Conservation (phyloP, 345 rosid species). For the Populus alba region DNA sequence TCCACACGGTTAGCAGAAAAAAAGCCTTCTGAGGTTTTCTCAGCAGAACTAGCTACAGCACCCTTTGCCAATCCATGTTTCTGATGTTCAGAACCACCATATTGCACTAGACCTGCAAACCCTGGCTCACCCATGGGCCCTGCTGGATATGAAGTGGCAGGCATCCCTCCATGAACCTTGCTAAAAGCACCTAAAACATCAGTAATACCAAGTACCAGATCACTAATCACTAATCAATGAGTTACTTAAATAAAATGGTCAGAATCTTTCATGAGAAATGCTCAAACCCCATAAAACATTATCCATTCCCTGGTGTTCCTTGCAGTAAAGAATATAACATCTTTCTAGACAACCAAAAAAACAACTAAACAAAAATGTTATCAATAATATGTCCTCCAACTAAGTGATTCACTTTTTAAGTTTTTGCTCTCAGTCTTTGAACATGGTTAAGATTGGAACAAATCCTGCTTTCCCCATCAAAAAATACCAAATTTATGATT, state of each 20-base stretch:
- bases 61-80: constrained; percentile 20
- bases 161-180: constrained; percentile 51
- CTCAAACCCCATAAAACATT: background rate
- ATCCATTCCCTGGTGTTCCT: background rate
- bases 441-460: background rate
- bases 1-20: constrained; percentile 36
- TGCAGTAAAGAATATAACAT: background rate
- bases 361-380: background rate
- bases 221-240: background rate
- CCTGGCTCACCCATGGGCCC: constrained; percentile 39
- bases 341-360: background rate
- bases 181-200: constrained; percentile 47
- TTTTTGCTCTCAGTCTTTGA: background rate
- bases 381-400: background rate
- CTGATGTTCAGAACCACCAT: constrained; percentile 30
- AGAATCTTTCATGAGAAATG: background rate
- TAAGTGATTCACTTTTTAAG: background rate
- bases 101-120: constrained; percentile 31
- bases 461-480: background rate
- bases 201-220: constrained; percentile 10
- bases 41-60: constrained; percentile 13
- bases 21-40: constrained; percentile 28
- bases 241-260: background rate
- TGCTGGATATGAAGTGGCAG: constrained; percentile 28
- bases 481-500: background rate